Evolutionary conservation across 208 protist species (phyloP), one percentile per base, ranked within the genome.

Genomic region (Borovskyia barvae): DNA sequence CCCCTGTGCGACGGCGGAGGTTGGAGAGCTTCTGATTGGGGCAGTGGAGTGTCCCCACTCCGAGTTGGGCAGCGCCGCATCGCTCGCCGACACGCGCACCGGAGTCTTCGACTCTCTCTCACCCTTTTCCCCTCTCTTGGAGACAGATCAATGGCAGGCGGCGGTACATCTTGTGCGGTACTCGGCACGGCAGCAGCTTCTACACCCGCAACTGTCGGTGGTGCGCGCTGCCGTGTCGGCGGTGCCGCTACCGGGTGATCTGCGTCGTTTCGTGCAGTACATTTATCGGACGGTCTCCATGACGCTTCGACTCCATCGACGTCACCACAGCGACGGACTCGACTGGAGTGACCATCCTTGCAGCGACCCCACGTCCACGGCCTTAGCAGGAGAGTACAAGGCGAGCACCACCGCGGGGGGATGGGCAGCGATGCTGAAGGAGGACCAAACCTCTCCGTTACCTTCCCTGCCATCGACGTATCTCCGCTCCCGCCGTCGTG

Each of bases 241-340:
- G 32, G 40, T 25, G 14, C 85, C 85, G 26, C 52, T 52, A 32
- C 47, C 68, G 14, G 41, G 35, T 12, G 85, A 82, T 42, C 56
- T 92, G 36, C 51, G 36, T 35, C 69, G 47, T 17, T 89, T 87
- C 63, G 68, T 80, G 14, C 14, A 32, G 17, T 82, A 85, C 45
- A 4, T 86, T 7, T 72, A 82, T 47, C 78, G 71, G 54, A 75
- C 75, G 26, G 52, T 81, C 3, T 42, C 66, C 14, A 66, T 88
- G 30, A 78, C 78, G 17, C 60, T 92, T 33, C 58, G 37, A n/a
- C 41, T 78, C 33, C 63, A 81, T 17, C 63, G 26, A 50, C 26
- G 20, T 17, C 30, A n/a, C 6, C 20, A n/a, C n/a, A n/a, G n/a
- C n/a, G n/a, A n/a, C n/a, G n/a, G n/a, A n/a, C n/a, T n/a, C n/a